These are phyloP conservation scores for Solanum bukasovii DNA, from an alignment of 257 asterid genomes.

Conservation along the genomic window DNA sequence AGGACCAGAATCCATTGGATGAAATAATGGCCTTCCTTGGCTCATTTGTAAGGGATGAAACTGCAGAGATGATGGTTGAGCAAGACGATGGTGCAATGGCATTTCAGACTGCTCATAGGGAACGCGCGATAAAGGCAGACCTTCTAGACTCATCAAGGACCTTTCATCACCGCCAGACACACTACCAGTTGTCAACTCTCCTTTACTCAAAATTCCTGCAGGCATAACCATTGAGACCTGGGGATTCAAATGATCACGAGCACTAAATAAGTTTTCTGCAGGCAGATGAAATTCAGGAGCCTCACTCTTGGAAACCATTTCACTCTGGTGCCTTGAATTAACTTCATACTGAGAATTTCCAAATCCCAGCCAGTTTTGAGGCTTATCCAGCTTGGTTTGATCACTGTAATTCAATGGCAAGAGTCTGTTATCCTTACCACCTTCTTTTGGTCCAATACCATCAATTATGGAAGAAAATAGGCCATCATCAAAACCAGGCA, in stretches of 20 bases:
- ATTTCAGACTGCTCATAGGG: constrained; percentile 29
- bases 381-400: constrained; percentile 21
- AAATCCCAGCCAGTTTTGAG: constrained; percentile 43
- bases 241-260: constrained; percentile 30
- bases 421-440: constrained; percentile 15
- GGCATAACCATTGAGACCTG: constrained; percentile 23
- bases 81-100: constrained; percentile 20
- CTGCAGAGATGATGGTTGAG: constrained; percentile 40
- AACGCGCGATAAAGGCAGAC: constrained; percentile 25
- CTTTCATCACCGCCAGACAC: constrained; percentile 26
- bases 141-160: constrained; percentile 27
- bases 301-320: constrained; percentile 22
- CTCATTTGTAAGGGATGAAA: constrained; percentile 39
- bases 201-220: constrained; percentile 25
- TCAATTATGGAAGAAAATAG: constrained; percentile 18
- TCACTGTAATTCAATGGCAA: constrained; percentile 23
- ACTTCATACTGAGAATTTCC: constrained; percentile 26
- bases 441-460: constrained; percentile 19
- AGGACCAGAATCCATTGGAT: constrained; percentile 47
- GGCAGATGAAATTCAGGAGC: constrained; percentile 39
- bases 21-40: constrained; percentile 45
- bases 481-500: constrained; percentile 22
- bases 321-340: constrained; percentile 24
- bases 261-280: constrained; percentile 44
- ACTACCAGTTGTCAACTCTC: constrained; percentile 35